Evolutionary conservation across 805 yeast genomes (phyloP).

Genomic region (Candida alai): DNA sequence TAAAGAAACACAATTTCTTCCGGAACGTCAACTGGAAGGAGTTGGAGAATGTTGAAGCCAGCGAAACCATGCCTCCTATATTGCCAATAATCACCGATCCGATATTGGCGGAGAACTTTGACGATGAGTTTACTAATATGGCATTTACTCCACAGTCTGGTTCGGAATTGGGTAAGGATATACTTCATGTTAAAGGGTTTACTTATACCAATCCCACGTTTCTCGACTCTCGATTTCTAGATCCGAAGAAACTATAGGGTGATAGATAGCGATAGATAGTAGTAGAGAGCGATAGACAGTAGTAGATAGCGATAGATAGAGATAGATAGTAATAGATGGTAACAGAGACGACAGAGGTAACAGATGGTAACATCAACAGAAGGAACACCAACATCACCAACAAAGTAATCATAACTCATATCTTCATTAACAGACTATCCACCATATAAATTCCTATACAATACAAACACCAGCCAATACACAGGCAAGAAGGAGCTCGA

Average conservation of each 20-base stretch:
- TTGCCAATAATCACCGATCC: conserved; percentile 43
- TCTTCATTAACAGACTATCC: background rate
- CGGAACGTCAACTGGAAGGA: conserved; percentile 35
- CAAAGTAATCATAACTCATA: background rate
- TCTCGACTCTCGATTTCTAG: conserved; percentile 13
- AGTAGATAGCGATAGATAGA: no score
- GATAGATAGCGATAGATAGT: no score
- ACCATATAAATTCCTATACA: no score
- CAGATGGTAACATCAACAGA: no score
- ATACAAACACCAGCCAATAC: background rate
- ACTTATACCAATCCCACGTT: conserved; percentile 39
- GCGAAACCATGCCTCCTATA: conserved; percentile 33
- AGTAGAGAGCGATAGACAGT: no score
- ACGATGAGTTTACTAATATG: conserved; percentile 40
- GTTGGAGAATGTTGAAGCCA: conserved; percentile 21
- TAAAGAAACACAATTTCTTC: conserved; percentile 38
- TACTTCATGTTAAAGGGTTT: conserved; percentile 39
- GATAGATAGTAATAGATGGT: no score
- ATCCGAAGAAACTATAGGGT: conserved; percentile 4
- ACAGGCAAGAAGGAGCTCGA: conserved; percentile 4
- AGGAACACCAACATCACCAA: background rate
- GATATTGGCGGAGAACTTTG: conserved; percentile 42
- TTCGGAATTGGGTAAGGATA: conserved; percentile 21
- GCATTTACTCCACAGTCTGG: conserved; percentile 31
- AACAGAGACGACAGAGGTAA: no score